Evolutionary conservation across 768 basidiomycete genomes (phyloP).

Genomic region (Lentinula guzmanii): DNA sequence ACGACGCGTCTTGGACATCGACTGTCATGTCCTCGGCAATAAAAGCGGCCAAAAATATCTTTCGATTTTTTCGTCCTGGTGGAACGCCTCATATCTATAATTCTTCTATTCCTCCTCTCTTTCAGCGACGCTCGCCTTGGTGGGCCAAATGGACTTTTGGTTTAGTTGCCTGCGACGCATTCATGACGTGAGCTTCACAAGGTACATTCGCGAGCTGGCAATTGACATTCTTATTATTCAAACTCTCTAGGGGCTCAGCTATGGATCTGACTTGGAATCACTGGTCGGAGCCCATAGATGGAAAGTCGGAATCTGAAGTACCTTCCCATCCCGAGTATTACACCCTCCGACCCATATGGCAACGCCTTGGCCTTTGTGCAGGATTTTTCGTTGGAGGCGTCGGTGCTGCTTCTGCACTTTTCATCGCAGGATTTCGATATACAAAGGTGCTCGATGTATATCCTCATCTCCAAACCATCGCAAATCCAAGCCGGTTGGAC

Average conservation of each 20-base stretch:
- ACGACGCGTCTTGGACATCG: neutral
- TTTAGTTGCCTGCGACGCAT: neutral
- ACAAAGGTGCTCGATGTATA: slow-evolving; percentile 24
- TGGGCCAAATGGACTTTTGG: slow-evolving; percentile 6
- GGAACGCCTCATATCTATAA: slow-evolving; percentile 3
- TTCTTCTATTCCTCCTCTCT: neutral
- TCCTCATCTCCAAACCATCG: slow-evolving; percentile 10
- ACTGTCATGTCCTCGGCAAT: neutral
- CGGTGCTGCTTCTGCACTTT: slow-evolving; percentile 22
- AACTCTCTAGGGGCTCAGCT: neutral
- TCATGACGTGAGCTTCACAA: slow-evolving; percentile 4
- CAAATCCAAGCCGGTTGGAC: neutral
- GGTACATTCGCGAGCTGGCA: neutral
- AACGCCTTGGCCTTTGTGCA: slow-evolving; percentile 23
- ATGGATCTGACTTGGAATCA: slow-evolving; percentile 7
- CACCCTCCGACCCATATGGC: slow-evolving; percentile 26
- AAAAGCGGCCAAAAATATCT: neutral
- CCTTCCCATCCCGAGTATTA: slow-evolving; percentile 12
- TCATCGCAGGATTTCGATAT: slow-evolving; percentile 24
- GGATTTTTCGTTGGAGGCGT: slow-evolving; percentile 24
- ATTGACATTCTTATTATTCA: neutral
- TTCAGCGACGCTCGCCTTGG: slow-evolving; percentile 1
- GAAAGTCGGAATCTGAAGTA: slow-evolving; percentile 1
- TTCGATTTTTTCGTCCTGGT: slow-evolving; percentile 1
- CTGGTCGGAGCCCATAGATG: slow-evolving; percentile 2